Evolutionary conservation across 257 asterid genomes (phyloP).

Genomic region (Cinchona pubescens): DNA sequence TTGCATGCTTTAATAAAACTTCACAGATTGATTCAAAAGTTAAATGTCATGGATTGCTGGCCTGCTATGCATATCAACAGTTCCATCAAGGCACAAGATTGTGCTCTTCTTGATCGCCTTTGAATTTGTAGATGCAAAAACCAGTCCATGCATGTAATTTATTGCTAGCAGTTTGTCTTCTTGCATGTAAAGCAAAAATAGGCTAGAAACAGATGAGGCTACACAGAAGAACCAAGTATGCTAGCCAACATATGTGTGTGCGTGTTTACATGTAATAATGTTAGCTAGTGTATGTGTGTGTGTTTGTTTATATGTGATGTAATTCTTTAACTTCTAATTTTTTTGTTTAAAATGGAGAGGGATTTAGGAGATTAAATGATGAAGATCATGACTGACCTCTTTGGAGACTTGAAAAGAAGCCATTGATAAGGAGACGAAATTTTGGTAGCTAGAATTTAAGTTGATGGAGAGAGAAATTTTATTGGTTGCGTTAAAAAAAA

Average conservation of each 20-base stretch:
- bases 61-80: constrained; percentile 64
- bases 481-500: no score
- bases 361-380: neutral
- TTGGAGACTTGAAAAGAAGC: constrained; percentile 49
- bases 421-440: constrained; percentile 40
- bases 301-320: neutral
- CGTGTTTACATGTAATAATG: no score
- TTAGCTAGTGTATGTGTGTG: no score
- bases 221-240: no score
- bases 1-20: neutral
- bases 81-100: constrained; percentile 82
- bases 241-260: no score
- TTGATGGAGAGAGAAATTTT: constrained; percentile 21
- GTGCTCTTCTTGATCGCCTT: constrained; percentile 34
- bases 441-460: constrained; percentile 11
- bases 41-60: constrained; percentile 47
- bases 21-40: neutral
- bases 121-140: constrained; percentile 40
- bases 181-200: constrained; percentile 14
- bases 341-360: neutral
- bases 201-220: no score
- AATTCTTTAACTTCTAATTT: neutral
- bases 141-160: neutral
- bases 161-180: neutral
- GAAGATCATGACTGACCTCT: constrained; percentile 38